These are phyloP conservation scores for Calonectria montana DNA, from an alignment of 2,329 filamentous ascomycete genomes.

Conservation along the genomic window DNA sequence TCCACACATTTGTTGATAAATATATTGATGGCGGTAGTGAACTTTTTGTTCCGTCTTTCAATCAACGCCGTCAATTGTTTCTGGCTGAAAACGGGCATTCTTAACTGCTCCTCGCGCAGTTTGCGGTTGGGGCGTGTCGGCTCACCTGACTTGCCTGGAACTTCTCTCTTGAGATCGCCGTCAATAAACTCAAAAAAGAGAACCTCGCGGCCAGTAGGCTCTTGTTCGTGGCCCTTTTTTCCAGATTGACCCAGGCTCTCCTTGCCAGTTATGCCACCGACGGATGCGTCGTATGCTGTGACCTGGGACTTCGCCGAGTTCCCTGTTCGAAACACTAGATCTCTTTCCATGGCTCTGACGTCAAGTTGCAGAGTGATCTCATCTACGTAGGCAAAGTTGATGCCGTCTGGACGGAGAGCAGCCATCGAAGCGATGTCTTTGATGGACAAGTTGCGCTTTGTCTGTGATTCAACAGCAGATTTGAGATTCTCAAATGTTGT, in stretches of 20 bases:
- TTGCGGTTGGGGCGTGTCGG: constrained; percentile 74
- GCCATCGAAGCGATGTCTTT: constrained; percentile 88
- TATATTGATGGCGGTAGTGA: constrained; percentile 77
- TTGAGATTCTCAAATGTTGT: constrained; percentile 94
- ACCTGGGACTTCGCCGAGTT: constrained; percentile 61
- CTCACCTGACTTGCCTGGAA: constrained; percentile 77
- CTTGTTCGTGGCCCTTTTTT: constrained; percentile 10
- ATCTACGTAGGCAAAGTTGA: constrained; percentile 89
- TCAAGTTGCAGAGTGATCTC: constrained; percentile 86
- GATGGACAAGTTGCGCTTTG: constrained; percentile 74
- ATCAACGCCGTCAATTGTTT: constrained; percentile 92
- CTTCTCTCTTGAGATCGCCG: constrained; percentile 87
- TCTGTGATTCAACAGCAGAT: constrained; percentile 85
- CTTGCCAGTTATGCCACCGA: constrained; percentile 65
- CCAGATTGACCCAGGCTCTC: constrained; percentile 52
- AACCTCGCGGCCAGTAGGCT: constrained; percentile 68
- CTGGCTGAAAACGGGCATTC: constrained; percentile 92
- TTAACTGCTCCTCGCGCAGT: constrained; percentile 81
- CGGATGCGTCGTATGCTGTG: constrained; percentile 65
- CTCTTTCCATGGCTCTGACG: constrained; percentile 73
- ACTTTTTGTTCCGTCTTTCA: constrained; percentile 88
- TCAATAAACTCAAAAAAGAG: constrained; percentile 94
- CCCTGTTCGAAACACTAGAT: constrained; percentile 69
- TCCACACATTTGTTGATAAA: constrained; percentile 82
- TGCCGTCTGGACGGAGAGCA: constrained; percentile 78